phyloP scores from a whole-genome alignment of 2,329 filamentous ascomycete genomes.

The Trichoderma pleuroti region DNA sequence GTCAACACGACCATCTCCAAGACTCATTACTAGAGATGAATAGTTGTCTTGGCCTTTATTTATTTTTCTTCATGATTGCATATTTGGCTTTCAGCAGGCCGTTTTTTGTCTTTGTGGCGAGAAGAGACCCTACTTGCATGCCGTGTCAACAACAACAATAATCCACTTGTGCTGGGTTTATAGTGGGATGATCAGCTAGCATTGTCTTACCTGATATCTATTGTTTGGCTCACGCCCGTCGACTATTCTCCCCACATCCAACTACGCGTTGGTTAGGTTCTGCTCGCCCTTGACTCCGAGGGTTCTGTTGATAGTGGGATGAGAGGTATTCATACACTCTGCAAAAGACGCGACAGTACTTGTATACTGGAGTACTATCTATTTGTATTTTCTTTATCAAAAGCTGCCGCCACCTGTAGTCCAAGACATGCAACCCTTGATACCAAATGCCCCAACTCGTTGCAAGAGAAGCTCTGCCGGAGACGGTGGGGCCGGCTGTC shows the following conservation, averaged over 20 bases:
- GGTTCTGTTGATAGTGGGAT: background rate
- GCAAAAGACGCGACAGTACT: background rate
- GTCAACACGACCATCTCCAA: constrained; percentile 10
- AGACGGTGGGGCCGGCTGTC: constrained; percentile 25
- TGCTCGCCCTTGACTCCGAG: background rate
- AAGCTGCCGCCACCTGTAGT: background rate
- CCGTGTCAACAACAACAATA: background rate
- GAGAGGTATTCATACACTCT: background rate
- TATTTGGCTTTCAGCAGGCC: background rate
- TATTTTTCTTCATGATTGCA: background rate
- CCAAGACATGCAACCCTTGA: background rate
- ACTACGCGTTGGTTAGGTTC: background rate
- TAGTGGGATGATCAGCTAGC: background rate
- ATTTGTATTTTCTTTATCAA: background rate
- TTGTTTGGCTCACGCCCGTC: background rate
- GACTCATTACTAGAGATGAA: background rate
- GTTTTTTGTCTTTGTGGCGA: background rate
- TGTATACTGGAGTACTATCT: background rate
- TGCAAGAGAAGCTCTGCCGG: constrained; percentile 26
- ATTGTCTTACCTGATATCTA: background rate
- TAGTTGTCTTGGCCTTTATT: background rate
- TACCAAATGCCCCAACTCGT: constrained; percentile 22
- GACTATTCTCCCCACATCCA: background rate
- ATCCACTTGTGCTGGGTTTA: background rate
- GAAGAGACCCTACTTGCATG: background rate